These are phyloP conservation scores for Oenanthe sinensis DNA, from an alignment of 129 eudicot genomes.

Conservation along the genomic window DNA sequence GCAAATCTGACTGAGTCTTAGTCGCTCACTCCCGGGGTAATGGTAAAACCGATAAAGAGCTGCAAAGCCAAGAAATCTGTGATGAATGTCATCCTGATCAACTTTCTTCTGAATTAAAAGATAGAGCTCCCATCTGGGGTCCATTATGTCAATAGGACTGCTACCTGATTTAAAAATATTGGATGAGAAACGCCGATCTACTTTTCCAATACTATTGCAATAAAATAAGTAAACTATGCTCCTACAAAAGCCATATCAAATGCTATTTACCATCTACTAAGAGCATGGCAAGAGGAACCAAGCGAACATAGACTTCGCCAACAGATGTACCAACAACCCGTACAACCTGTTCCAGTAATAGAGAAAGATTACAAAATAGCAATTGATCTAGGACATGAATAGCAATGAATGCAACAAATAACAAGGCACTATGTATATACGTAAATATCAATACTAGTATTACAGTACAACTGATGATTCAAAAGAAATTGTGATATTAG, in stretches of 20 bases:
- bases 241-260: slow-evolving; percentile 8
- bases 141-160: slow-evolving; percentile 89
- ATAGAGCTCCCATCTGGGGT: slow-evolving; percentile 86
- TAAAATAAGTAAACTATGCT: not conserved
- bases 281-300: slow-evolving; percentile 93
- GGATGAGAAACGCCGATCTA: not conserved
- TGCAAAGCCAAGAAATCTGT: slow-evolving; percentile 69
- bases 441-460: not conserved
- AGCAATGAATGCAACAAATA: not conserved
- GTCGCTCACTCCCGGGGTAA: slow-evolving; percentile 58
- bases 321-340: slow-evolving; percentile 47
- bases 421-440: not conserved
- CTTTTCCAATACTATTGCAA: not conserved
- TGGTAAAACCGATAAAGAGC: slow-evolving; percentile 82
- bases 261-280: slow-evolving; percentile 76
- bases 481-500: not conserved
- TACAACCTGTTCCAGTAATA: slow-evolving; percentile 43
- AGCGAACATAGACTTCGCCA: slow-evolving; percentile 77
- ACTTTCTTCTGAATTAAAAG: slow-evolving; percentile 46
- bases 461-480: not conserved
- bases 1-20: slow-evolving; percentile 91
- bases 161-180: slow-evolving; percentile 60
- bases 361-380: not conserved
- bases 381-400: not conserved
- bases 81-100: slow-evolving; percentile 23